Base-by-base conservation (phyloP, 2,329 filamentous ascomycete species). In the Fusarium guadeloupense region DNA sequence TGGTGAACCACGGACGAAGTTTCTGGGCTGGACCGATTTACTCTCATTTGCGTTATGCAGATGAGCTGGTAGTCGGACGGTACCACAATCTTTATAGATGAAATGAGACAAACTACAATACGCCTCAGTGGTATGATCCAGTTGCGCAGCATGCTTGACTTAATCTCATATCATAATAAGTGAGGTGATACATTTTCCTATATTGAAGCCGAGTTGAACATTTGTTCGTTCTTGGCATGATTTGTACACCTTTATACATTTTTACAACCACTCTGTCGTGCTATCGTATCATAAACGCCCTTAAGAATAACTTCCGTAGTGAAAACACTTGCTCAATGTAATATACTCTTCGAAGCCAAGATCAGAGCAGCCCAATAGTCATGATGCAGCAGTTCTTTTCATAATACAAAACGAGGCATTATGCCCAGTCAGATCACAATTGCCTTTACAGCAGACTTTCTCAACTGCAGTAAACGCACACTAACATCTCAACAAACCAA, bases 41-140 rank as follows among this genome's bases (percentile, higher is more conserved):
- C 44, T 64, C 30, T 23, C 17, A 50, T 51, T 39, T 54, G 30
- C 23, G 26, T 9, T 25, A 33, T 28, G 53, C 46, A 41, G 23
- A 44, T 49, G 40, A 9, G 5, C 17, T 42, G 21, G 34, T 41
- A 28, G 45, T 46, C 25, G 19, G 13, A 26, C 43, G 48, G 37
- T 41, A 17, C 39, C 19, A 56, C 33, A 40, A 61, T 42, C 41
- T 51, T 37, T 14, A 51, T 59, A 67, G 44, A 52, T 48, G 23
- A 64, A 56, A 69, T 41, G 40, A 64, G 45, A 26, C 41, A 59
- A 34, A 50, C 39, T 30, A 31, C 16, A 51, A 51, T 31, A 13
- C 16, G 20, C 50, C 40, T 33, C 4, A 44, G 12, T 49, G 42
- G 14, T 14, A 19, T 12, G 17, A 9, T 21, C 9, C 9, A 39